A percentile compares a stretch with the other conserved stretches of the same genome.
phyloP scores from a whole-genome alignment of 805 yeast genomes.

The Kluyveromyces aestuarii region DNA sequence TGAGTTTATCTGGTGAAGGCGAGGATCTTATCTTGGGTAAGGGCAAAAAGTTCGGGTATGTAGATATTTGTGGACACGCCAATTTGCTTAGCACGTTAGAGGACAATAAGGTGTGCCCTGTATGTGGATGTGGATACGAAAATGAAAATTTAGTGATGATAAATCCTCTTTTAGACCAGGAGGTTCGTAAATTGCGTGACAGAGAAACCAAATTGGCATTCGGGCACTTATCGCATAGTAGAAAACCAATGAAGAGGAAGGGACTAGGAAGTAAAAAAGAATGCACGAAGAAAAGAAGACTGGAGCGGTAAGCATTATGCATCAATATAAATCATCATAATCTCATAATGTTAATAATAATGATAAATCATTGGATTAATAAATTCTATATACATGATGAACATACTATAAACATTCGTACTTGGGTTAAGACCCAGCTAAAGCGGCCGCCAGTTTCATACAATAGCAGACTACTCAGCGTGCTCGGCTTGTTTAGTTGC shows the following conservation, averaged over 20 bases:
- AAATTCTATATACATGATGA: not conserved
- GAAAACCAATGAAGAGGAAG: slow-evolving; percentile 17
- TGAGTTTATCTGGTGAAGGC: slow-evolving; percentile 3
- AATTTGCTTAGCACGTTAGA: slow-evolving; percentile 29
- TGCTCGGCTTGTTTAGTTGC: not conserved
- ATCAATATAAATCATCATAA: not conserved
- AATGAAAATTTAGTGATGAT: slow-evolving; percentile 31
- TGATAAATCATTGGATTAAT: not conserved
- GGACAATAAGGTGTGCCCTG: slow-evolving; percentile 29
- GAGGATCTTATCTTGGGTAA: slow-evolving; percentile 24
- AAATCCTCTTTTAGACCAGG: slow-evolving; percentile 22
- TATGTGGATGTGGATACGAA: slow-evolving; percentile 27
- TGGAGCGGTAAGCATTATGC: not conserved
- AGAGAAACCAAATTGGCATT: slow-evolving; percentile 18
- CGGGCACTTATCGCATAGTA: slow-evolving; percentile 31
- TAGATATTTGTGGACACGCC: slow-evolving; percentile 39
- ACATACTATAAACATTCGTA: not conserved
- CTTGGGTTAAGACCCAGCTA: not conserved
- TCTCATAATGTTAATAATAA: not conserved
- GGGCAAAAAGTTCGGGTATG: slow-evolving; percentile 34
- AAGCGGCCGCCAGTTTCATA: not conserved
- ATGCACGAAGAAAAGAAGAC: not conserved
- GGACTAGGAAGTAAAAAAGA: slow-evolving; percentile 15
- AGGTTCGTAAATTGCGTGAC: slow-evolving; percentile 10
- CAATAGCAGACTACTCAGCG: not conserved